Evolutionary conservation across 2,329 filamentous ascomycete genomes (phyloP).

Genomic region (Mycogone perniciosa): DNA sequence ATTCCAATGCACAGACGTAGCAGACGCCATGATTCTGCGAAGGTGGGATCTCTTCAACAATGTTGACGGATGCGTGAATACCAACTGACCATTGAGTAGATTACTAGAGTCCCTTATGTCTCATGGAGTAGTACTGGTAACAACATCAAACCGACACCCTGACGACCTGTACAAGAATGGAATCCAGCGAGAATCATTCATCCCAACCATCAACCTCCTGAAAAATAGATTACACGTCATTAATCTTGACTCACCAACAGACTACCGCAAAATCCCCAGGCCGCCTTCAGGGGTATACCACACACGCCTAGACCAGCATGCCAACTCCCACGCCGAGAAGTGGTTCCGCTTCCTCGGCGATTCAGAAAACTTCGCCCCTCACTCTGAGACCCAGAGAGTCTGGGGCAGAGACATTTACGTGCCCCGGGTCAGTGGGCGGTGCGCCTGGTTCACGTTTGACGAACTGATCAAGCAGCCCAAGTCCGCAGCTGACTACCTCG

Average conservation of each 20-base stretch:
- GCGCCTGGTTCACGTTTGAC: constrained; percentile 87
- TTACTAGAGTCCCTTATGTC: constrained; percentile 88
- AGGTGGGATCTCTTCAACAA: constrained; percentile 38
- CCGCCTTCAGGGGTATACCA: constrained; percentile 93
- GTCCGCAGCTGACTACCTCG: constrained; percentile 90
- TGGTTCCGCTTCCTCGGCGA: constrained; percentile 97
- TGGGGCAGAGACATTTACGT: constrained; percentile 91
- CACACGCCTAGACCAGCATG: constrained; percentile 72
- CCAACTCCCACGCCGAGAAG: constrained; percentile 75
- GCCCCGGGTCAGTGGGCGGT: constrained; percentile 78
- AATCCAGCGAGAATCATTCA: constrained; percentile 89
- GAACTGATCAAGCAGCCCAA: constrained; percentile 85
- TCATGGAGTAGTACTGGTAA: constrained; percentile 92
- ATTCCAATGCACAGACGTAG: constrained; percentile 97
- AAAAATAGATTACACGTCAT: constrained; percentile 80
- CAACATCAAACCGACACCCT: constrained; percentile 93
- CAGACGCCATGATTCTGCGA: constrained; percentile 95
- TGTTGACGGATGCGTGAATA: not conserved
- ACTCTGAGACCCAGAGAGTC: constrained; percentile 71
- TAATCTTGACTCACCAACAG: constrained; percentile 89
- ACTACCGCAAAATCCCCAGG: constrained; percentile 94
- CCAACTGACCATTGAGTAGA: constrained; percentile 30
- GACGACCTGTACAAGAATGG: constrained; percentile 97
- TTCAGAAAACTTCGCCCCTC: constrained; percentile 65
- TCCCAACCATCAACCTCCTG: constrained; percentile 90